Base-by-base conservation (phyloP, 2,329 filamentous ascomycete genomes). In the Fusarium sp. region DNA sequence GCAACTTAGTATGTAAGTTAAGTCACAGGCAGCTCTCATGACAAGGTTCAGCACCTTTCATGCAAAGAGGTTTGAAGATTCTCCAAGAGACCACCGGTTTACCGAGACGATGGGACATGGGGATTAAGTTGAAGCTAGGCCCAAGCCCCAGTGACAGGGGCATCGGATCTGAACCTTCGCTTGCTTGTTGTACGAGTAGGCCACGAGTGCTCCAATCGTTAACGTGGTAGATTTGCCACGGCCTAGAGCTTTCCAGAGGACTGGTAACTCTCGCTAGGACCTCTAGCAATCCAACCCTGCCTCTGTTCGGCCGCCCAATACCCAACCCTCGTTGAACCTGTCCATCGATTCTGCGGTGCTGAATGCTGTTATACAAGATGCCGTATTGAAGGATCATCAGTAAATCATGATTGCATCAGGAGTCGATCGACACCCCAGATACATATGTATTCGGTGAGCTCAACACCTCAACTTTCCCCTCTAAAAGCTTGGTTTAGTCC, bases 211-310 rank as follows among this genome's bases (percentile, higher is more conserved):
- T 66, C 41, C 57, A 45, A 57, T 51, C 22, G 47, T 73, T 66
- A 41, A 69, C 52, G 64, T 58, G 58, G 55, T 60, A 52, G 56
- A 72, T 66, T 67, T 60, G 66, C 69, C 68, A 63, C 54, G 60
- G 66, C 68, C 66, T 66, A 72, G 71, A 70, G 60, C 58, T 75
- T 77, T 66, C 76, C 76, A 71, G 76, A 64, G 56, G 48, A 48
- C 62, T 48, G 76, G 76, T 78, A 78, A 78, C 76, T 61, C 49
- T 58, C 41, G 59, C 69, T 68, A 77, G 72, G 45, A 78, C 55
- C 65, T 68, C 65, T 42, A 47, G 28, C 47, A 58, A 62, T 63
- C 39, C 67, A 66, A 70, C 65, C 63, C 45, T 55, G 61, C 42
- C 52, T 70, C 55, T 66, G 57, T 66, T 66, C 59, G 70, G 65